A percentile compares a stretch with the other conserved stretches of the same genome.
Conservation (phyloP, 164 flowering plant species). For the Protea cynaroides region DNA sequence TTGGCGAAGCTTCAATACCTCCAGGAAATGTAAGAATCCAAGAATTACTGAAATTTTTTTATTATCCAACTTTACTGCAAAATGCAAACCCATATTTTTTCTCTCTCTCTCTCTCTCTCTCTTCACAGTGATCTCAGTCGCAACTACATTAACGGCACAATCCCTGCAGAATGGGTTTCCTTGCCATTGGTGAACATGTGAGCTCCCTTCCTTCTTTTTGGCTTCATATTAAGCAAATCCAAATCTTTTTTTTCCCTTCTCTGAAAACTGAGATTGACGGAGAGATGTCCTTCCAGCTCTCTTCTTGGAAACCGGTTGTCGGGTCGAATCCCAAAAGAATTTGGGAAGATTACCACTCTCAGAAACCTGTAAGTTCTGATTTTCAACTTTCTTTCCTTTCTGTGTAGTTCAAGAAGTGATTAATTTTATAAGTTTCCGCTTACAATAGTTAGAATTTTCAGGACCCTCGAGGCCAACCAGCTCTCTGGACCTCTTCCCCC, state of each 20-base stretch:
- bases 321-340: background rate
- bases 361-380: background rate
- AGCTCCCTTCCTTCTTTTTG: background rate
- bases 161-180: background rate
- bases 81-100: no score
- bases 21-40: no score
- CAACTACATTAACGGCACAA: background rate
- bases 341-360: background rate
- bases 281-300: background rate
- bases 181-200: background rate
- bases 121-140: background rate
- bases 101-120: background rate
- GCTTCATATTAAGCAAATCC: background rate
- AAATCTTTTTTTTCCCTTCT: no score
- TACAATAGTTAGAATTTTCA: background rate
- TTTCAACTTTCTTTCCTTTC: background rate
- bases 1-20: background rate
- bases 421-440: background rate
- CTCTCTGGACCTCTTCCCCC: constrained; percentile 30
- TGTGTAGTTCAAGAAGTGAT: background rate
- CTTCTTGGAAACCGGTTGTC: background rate
- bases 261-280: background rate
- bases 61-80: no score
- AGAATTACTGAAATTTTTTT: no score
- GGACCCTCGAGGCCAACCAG: constrained; percentile 4